Base-by-base conservation (phyloP, 352 stramenopile species). In the Thalassiosira hispida region DNA sequence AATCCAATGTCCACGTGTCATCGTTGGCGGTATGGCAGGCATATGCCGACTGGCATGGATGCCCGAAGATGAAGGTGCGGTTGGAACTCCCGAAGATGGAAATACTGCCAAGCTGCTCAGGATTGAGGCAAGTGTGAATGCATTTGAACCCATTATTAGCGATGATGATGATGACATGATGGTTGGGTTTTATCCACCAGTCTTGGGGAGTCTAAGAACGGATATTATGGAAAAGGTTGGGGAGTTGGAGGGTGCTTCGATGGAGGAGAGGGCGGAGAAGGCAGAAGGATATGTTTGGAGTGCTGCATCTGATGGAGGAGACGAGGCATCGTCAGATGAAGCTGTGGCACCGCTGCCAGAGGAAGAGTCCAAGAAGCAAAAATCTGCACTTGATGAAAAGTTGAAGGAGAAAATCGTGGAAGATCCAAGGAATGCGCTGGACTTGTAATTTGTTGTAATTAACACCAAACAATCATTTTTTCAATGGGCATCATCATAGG, bases 11-110 rank as follows among this genome's bases (percentile, higher is more conserved):
- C 86, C 89, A 42, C 56, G 82, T 46, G 74, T 94, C 11, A 79
- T 94, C 44, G 80, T 79, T 8, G 67, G 79, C 40, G 76, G 78
- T 52, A 57, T 69, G 35, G 57, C 75, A 23, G 88, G 79, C 20
- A 65, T 94, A 31, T 92, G 84, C 53, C 77, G 86, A 53, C 49
- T 94, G 69, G 88, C 88, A 18, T 94, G 88, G 88, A 72, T 92
- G 44, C 82, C 86, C 22, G 78, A 88, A 25, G 84, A 90, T 64
- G 85, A 90, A 31, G 77, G 85, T 57, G 57, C 77, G 33, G 51
- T 47, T 29, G 77, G 77, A 53, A 79, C 68, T 22, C 6, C 27
- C 12, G 59, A 68, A n/a, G 77, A 85, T 73, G 73, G 66, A 42
- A 80, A 77, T 52, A 67, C 22, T 22, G 79, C 73, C 12, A 83